Evolutionary conservation across 2,329 filamentous ascomycete genomes (phyloP).

Genomic region (Paramyrothecium roridum): DNA sequence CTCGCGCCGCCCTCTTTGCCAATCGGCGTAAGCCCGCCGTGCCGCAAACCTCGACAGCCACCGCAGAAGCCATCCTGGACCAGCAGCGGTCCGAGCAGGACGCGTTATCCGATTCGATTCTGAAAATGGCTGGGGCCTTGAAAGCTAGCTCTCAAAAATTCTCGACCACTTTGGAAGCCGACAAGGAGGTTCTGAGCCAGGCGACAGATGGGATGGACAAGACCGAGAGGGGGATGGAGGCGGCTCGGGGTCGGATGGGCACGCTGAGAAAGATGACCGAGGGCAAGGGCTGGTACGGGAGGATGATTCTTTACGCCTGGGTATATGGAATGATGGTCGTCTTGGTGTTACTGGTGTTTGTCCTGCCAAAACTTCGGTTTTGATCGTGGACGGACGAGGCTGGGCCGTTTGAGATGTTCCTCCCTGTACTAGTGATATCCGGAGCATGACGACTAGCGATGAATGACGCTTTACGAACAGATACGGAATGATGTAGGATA

Average conservation of each 20-base stretch:
- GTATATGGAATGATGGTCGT: slow-evolving; percentile 80
- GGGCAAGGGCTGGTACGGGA: slow-evolving; percentile 81
- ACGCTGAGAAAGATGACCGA: slow-evolving; percentile 76
- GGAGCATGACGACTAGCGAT: slow-evolving; percentile 1
- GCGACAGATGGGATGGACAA: slow-evolving; percentile 74
- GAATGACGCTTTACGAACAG: not conserved
- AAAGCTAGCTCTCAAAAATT: slow-evolving; percentile 75
- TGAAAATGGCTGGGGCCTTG: slow-evolving; percentile 73
- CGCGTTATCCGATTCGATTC: slow-evolving; percentile 73
- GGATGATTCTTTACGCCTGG: slow-evolving; percentile 80
- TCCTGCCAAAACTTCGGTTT: slow-evolving; percentile 84
- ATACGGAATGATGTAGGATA: not conserved
- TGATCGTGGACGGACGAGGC: slow-evolving; percentile 34
- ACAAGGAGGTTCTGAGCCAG: slow-evolving; percentile 67
- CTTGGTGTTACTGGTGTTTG: slow-evolving; percentile 76
- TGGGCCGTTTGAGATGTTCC: not conserved
- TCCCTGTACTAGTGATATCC: slow-evolving; percentile 4
- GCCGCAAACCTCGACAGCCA: slow-evolving; percentile 40
- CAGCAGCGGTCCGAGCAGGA: slow-evolving; percentile 82
- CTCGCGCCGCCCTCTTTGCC: slow-evolving; percentile 43
- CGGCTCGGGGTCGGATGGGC: slow-evolving; percentile 74
- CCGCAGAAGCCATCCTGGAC: slow-evolving; percentile 70
- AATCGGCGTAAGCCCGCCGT: slow-evolving; percentile 31
- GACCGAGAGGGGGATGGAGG: slow-evolving; percentile 72
- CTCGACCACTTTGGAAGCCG: slow-evolving; percentile 64